Evolutionary conservation across 805 yeast species (phyloP).

Genomic region (Suhomyces kilbournensis): DNA sequence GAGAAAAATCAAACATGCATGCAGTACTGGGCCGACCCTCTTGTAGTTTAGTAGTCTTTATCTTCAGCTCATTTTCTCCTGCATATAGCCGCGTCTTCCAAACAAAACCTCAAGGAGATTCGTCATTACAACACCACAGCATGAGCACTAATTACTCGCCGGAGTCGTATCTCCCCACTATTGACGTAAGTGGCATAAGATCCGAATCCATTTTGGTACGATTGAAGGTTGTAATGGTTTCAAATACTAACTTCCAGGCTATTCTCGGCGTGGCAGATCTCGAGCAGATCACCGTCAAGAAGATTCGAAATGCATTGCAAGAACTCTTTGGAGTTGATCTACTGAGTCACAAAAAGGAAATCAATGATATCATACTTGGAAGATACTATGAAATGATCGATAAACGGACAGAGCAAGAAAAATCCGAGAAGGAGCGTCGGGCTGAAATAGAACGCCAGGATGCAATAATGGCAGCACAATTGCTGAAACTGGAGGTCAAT

Average conservation of each 20-base stretch:
- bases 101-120: not conserved
- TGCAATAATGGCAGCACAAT: constrained; percentile 48
- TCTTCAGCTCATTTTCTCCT: not conserved
- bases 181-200: constrained; percentile 48
- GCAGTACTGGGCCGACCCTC: no score
- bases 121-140: not conserved
- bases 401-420: constrained; percentile 29
- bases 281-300: constrained; percentile 66
- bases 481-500: constrained; percentile 35
- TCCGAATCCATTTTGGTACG: not conserved
- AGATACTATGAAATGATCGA: constrained; percentile 51
- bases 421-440: constrained; percentile 14
- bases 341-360: constrained; percentile 45
- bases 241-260: constrained; percentile 46
- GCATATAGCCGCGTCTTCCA: not conserved
- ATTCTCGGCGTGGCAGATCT: constrained; percentile 69
- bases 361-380: constrained; percentile 58
- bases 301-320: constrained; percentile 69
- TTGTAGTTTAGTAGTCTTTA: not conserved
- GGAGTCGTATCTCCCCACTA: constrained; percentile 53
- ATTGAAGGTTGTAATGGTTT: not conserved
- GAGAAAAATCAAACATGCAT: not conserved
- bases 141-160: constrained; percentile 13
- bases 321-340: constrained; percentile 61
- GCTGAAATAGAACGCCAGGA: constrained; percentile 48